Conservation (phyloP, 495 filamentous ascomycete species). For the Podospora didyma region DNA sequence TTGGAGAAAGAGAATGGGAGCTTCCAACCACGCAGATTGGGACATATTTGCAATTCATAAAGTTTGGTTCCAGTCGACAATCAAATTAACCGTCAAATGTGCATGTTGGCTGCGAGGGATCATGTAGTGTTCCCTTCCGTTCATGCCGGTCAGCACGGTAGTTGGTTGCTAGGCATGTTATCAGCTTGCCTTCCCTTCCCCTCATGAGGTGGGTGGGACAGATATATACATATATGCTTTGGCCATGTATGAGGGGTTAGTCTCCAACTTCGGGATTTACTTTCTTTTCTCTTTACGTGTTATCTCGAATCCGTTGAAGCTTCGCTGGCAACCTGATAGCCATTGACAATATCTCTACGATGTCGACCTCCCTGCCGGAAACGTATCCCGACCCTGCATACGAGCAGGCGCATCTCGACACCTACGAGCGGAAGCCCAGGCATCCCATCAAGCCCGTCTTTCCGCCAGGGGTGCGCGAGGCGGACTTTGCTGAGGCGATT, state of each 20-base stretch:
- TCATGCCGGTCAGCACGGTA: neutral
- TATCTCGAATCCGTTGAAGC: neutral
- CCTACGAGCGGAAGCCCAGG: constrained; percentile 20
- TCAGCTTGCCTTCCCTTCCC: too few relatives aligned
- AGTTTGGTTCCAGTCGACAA: too few relatives aligned
- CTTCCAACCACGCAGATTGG: neutral
- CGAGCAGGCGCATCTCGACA: constrained; percentile 20
- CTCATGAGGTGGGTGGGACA: too few relatives aligned
- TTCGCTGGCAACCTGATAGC: neutral
- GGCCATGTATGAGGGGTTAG: neutral
- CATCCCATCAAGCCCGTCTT: constrained; percentile 27
- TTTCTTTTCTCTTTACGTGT: too few relatives aligned
- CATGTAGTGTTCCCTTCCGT: too few relatives aligned
- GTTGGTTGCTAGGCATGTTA: neutral
- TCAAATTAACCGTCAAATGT: too few relatives aligned
- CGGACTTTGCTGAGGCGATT: constrained; percentile 28
- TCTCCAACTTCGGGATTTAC: too few relatives aligned
- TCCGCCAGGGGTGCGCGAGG: constrained; percentile 37
- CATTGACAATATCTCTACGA: neutral
- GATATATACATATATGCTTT: neutral
- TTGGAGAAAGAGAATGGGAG: neutral
- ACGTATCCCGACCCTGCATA: constrained; percentile 25
- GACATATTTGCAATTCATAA: neutral
- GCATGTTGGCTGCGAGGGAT: too few relatives aligned
- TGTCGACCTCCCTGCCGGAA: constrained; percentile 16